These are phyloP conservation scores for Trifolium repens DNA, from an alignment of 306 rosid species.

Conservation along the genomic window DNA sequence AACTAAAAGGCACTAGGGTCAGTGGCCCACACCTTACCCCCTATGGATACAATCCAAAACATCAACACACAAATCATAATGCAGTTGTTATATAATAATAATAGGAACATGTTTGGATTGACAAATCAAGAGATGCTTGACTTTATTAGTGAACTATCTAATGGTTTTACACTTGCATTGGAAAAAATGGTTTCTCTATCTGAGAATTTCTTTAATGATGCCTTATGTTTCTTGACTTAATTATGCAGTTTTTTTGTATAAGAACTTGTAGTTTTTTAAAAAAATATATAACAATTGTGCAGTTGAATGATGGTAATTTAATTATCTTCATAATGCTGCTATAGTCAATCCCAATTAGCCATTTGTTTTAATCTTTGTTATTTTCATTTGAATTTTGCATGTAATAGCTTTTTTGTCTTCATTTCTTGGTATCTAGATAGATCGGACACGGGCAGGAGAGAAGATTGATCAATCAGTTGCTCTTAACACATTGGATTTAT, in stretches of 20 bases:
- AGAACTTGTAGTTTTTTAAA: too few species aligned
- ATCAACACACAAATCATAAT: too few species aligned
- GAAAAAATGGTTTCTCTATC: neutral
- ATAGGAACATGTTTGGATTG: constrained; percentile 8
- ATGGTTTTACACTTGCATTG: neutral
- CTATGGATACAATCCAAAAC: neutral
- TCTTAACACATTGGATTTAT: neutral
- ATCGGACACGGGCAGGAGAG: neutral
- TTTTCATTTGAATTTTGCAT: neutral
- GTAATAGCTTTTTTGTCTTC: neutral
- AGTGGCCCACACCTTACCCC: neutral
- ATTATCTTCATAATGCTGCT: neutral
- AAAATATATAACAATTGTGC: neutral
- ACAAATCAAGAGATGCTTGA: constrained; percentile 13
- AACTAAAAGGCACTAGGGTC: neutral
- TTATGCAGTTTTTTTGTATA: neutral
- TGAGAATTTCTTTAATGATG: neutral
- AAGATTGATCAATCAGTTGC: neutral
- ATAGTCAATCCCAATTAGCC: neutral
- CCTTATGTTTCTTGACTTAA: neutral
- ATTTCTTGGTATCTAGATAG: neutral
- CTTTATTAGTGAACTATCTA: constrained; percentile 2
- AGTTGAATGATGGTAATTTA: neutral
- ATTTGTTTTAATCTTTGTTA: neutral
- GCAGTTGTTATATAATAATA: neutral